Base-by-base conservation (phyloP, 257 asterid species). In the Przewalskia tangutica region DNA sequence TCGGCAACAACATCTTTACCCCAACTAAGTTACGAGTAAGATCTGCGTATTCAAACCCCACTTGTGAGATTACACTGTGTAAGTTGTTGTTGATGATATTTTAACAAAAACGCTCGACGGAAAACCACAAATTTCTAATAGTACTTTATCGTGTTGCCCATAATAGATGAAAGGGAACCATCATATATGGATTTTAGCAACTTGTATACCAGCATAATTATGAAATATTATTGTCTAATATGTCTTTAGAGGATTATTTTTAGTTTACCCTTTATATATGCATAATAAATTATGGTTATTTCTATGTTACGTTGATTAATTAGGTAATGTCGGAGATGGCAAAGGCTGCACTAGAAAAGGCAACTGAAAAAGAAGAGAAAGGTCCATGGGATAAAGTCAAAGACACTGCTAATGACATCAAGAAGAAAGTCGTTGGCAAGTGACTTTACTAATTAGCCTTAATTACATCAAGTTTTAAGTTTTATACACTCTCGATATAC, bases 371-470 rank as follows among this genome's bases (percentile, higher is more conserved):
- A 1, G 83, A 68, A 56, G 60, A 89, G 16, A 88, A 91, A 67
- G 89, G 90, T 3, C 64, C 85, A 34, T 88, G 92, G 86, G 93
- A 94, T 75, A 88, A 92, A 3, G 91, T 87, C 46, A 94, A 91
- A 86, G 89, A 82, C 2, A 92, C 88, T 0, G 76, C 86, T 16
- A 70, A 77, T 44, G 89, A 85, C 32, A 81, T 79, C 4, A 85
- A 88, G 80, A 89, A 86, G 1, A 87, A 77, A 56, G 48, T 77
- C 1, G 82, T 70, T 4, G 80, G 88, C n/a, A 87, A 88, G 10
- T 70, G 62, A 84, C 6, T 62, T 38, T 14, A 4, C 17, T 14
- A 38, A 13, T 42, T 23, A 18, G 1, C 36, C n/a, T 20, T 71
- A 46, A 46, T 46, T 46, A 11, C 6, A 12, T 46, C 6, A 6